Evolutionary conservation across 441 rosid genomes (phyloP).

Genomic region (Euphorbia celastroides): DNA sequence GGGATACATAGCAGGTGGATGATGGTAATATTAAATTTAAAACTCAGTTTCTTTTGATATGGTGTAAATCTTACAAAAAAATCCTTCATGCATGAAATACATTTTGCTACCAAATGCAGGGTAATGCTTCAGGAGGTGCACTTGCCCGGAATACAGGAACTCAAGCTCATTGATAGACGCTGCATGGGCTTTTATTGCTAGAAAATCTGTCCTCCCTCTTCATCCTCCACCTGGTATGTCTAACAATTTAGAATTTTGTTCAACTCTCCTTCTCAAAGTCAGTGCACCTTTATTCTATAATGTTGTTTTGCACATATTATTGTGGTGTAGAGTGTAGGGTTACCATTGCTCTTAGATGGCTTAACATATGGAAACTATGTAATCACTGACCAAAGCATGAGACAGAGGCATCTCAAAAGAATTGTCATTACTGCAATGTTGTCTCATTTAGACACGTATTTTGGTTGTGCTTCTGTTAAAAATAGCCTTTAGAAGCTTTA

Average conservation of each 20-base stretch:
- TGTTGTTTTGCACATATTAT: background rate
- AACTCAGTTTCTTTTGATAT: background rate
- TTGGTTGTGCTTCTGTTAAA: background rate
- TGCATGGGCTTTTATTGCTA: conserved; percentile 58
- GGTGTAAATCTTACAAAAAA: conserved; percentile 2
- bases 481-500: background rate
- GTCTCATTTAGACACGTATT: background rate
- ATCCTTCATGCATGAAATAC: conserved; percentile 7
- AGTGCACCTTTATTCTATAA: conserved; percentile 1
- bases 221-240: conserved; percentile 66
- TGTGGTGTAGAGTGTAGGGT: background rate
- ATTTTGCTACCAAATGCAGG: conserved; percentile 39
- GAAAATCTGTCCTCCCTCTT: conserved; percentile 56
- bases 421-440: background rate
- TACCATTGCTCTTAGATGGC: background rate
- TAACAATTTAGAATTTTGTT: background rate
- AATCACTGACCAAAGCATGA: background rate
- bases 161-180: conserved; percentile 53
- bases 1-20: conserved; percentile 85
- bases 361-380: background rate
- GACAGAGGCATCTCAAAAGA: background rate
- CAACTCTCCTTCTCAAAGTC: background rate
- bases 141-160: conserved; percentile 60
- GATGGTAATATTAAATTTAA: conserved; percentile 46
- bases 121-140: conserved; percentile 93